Percentiles rank a stretch among this genome's conserved stretches.
Conservation (phyloP, 129 eudicot species). For the Escallonia rubra region DNA sequence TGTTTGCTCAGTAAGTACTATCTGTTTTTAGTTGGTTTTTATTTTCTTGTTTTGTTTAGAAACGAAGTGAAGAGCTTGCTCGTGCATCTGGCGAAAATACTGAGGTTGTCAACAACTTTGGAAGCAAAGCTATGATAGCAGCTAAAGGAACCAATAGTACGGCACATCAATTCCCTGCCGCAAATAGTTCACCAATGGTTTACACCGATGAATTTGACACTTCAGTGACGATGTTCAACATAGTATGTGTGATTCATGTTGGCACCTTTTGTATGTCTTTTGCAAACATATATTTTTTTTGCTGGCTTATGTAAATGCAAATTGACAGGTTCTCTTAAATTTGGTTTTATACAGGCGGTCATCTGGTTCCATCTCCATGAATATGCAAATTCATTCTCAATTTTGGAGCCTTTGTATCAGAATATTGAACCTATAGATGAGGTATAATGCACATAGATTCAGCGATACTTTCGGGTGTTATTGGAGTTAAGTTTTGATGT, state of each 20-base stretch:
- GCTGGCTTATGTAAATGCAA: background rate
- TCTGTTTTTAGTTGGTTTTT: slow-evolving; percentile 15
- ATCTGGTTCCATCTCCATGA: slow-evolving; percentile 72
- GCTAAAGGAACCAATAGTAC: slow-evolving; percentile 28
- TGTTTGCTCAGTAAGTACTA: background rate
- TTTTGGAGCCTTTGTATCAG: slow-evolving; percentile 67
- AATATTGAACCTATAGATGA: slow-evolving; percentile 87
- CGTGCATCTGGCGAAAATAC: slow-evolving; percentile 56
- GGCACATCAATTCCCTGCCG: slow-evolving; percentile 21
- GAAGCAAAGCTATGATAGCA: slow-evolving; percentile 28
- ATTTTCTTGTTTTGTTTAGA: slow-evolving; percentile 28
- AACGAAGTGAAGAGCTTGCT: slow-evolving; percentile 65
- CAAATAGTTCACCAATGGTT: slow-evolving; percentile 32
- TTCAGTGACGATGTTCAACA: slow-evolving; percentile 62
- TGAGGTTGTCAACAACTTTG: slow-evolving; percentile 33
- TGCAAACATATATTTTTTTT: too few relatives aligned
- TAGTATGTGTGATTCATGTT: slow-evolving; percentile 44
- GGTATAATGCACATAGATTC: slow-evolving; percentile 27
- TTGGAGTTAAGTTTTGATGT: background rate
- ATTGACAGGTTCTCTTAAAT: slow-evolving; percentile 7
- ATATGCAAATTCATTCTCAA: slow-evolving; percentile 60
- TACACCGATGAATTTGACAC: slow-evolving; percentile 58
- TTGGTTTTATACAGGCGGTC: slow-evolving; percentile 58
- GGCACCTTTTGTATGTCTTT: background rate
- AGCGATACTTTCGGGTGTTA: background rate